These are phyloP conservation scores for Aureobasidium sp. DNA, from an alignment of 2,329 filamentous ascomycete genomes.

Conservation along the genomic window DNA sequence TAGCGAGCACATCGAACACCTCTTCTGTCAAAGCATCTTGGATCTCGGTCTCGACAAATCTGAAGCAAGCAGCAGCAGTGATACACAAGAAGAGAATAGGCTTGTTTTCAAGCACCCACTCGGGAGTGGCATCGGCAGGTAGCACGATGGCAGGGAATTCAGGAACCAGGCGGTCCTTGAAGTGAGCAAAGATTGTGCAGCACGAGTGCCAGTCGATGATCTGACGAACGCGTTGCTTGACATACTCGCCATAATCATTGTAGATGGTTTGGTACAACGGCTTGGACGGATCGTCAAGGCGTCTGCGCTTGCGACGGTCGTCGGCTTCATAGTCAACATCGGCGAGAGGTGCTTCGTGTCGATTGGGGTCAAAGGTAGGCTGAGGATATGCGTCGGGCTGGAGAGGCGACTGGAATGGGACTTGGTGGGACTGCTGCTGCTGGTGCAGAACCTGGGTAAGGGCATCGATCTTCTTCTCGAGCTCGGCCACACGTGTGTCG, in stretches of 20 bases:
- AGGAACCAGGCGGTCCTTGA: conserved; percentile 47
- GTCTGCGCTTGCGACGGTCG: conserved; percentile 9
- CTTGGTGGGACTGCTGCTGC: conserved; percentile 25
- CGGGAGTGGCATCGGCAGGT: conserved; percentile 46
- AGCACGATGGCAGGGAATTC: conserved; percentile 55
- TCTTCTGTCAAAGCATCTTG: conserved; percentile 55
- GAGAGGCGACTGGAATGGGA: conserved; percentile 14
- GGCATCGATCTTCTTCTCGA: conserved; percentile 89
- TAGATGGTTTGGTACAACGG: neutral
- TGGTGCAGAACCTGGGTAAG: conserved; percentile 73
- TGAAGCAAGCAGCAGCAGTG: conserved; percentile 45
- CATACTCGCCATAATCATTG: neutral
- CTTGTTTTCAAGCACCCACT: conserved; percentile 50
- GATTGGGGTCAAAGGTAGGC: neutral
- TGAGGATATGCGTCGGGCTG: neutral
- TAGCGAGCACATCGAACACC: conserved; percentile 64
- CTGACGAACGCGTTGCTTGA: conserved; percentile 12
- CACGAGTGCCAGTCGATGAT: conserved; percentile 12
- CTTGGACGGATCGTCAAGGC: neutral
- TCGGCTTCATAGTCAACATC: neutral
- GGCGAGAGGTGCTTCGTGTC: neutral
- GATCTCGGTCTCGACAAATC: neutral
- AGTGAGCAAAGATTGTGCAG: conserved; percentile 51
- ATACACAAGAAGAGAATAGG: conserved; percentile 55
- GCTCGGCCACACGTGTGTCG: conserved; percentile 78